Evolutionary conservation across 2,329 filamentous ascomycete genomes (phyloP).

Genomic region (Diplodia seriata): DNA sequence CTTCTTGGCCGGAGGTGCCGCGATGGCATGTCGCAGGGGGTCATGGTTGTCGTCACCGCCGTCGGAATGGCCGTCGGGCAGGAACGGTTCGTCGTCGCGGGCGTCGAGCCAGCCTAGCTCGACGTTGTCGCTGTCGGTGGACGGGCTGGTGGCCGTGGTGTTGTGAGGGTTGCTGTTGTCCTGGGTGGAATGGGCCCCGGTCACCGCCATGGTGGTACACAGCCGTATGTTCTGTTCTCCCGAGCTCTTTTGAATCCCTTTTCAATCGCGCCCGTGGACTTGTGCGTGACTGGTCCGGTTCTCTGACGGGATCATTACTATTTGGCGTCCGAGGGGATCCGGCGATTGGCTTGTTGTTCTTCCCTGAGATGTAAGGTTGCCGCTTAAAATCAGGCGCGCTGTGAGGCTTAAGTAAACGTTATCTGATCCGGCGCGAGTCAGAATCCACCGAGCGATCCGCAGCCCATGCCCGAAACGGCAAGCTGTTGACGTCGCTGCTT

Average conservation of each 20-base stretch:
- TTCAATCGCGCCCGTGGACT: neutral
- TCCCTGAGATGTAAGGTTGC: neutral
- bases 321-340: no score
- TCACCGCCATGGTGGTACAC: neutral
- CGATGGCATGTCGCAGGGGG: no score
- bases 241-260: neutral
- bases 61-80: neutral
- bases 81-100: constrained; percentile 10
- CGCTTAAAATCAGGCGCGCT: constrained; percentile 4
- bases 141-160: neutral
- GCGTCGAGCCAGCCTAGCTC: constrained; percentile 4
- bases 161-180: neutral
- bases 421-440: constrained; percentile 30
- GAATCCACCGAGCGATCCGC: neutral
- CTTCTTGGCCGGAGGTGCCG: neutral
- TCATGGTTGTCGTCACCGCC: neutral
- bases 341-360: neutral
- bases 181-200: neutral
- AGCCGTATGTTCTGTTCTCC: neutral
- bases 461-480: neutral
- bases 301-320: neutral
- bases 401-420: neutral
- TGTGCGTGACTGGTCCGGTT: neutral
- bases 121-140: constrained; percentile 9
- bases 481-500: neutral